These are phyloP conservation scores for Sporodiniella umbellata DNA, from an alignment of 371 early-diverging fungal genomes.

Conservation along the genomic window DNA sequence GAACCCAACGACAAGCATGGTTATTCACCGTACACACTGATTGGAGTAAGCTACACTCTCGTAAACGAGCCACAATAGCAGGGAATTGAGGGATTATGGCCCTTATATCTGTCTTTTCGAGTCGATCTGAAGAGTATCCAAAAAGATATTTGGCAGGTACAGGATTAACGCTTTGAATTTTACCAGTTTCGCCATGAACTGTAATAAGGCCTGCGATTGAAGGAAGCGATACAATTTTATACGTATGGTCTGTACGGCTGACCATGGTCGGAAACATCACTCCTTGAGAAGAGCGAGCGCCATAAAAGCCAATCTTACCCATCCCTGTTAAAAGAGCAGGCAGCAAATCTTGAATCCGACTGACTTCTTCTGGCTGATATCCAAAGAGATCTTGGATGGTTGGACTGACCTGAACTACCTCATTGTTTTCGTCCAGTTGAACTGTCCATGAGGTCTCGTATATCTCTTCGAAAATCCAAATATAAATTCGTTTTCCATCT, in stretches of 20 bases:
- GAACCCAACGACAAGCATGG: slow-evolving; percentile 29
- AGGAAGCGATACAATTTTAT: slow-evolving; percentile 60
- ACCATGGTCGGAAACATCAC: slow-evolving; percentile 60
- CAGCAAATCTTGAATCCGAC: slow-evolving; percentile 50
- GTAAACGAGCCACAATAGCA: slow-evolving; percentile 14
- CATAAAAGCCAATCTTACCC: slow-evolving; percentile 59
- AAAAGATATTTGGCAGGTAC: slow-evolving; percentile 73
- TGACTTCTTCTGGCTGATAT: slow-evolving; percentile 46
- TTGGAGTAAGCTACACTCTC: slow-evolving; percentile 14
- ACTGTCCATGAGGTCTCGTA: slow-evolving; percentile 49
- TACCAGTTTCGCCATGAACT: slow-evolving; percentile 42
- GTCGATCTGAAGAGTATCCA: slow-evolving; percentile 48
- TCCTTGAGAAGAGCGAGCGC: slow-evolving; percentile 51
- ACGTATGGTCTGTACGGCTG: slow-evolving; percentile 1
- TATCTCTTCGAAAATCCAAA: slow-evolving; percentile 76
- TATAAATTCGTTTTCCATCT: slow-evolving; percentile 45
- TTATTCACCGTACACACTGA: slow-evolving; percentile 21
- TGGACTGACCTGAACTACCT: slow-evolving; percentile 40
- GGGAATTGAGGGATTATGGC: slow-evolving; percentile 62
- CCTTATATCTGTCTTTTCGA: slow-evolving; percentile 50
- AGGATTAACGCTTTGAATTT: slow-evolving; percentile 62
- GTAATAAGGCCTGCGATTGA: slow-evolving; percentile 68
- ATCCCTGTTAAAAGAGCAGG: slow-evolving; percentile 46
- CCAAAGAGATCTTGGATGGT: slow-evolving; percentile 57
- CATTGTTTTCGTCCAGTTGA: slow-evolving; percentile 38